These are phyloP conservation scores for Solanum boliviense DNA, from an alignment of 257 asterid genomes.

Conservation along the genomic window DNA sequence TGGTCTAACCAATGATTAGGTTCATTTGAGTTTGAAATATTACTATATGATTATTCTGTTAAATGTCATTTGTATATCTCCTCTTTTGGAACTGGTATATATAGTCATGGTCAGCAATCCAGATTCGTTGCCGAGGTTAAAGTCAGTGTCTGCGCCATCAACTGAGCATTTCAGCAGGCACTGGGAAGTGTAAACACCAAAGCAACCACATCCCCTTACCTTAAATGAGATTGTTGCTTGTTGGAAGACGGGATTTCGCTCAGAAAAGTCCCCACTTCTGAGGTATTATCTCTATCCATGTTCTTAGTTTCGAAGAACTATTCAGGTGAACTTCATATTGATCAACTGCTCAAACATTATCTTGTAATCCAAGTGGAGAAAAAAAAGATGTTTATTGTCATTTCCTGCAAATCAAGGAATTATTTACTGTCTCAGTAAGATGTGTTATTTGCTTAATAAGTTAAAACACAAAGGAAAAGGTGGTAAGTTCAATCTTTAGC, in stretches of 20 bases:
- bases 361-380: constrained; percentile 65
- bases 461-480: neutral
- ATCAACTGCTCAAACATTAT: constrained; percentile 84
- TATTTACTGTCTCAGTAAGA: neutral
- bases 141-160: constrained; percentile 31
- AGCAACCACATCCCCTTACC: constrained; percentile 62
- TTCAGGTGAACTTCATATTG: constrained; percentile 28
- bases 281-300: constrained; percentile 1
- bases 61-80: constrained; percentile 59
- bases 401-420: constrained; percentile 23
- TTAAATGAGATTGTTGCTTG: constrained; percentile 34
- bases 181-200: constrained; percentile 56
- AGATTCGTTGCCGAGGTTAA: constrained; percentile 21
- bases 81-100: constrained; percentile 24
- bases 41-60: neutral
- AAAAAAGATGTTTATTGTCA: constrained; percentile 28
- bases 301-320: constrained; percentile 4
- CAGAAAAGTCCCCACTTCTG: neutral
- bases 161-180: constrained; percentile 42
- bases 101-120: constrained; percentile 45
- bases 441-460: neutral
- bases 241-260: constrained; percentile 11
- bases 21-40: neutral
- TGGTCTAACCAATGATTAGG: neutral
- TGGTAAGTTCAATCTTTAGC: neutral